Base-by-base conservation (phyloP, 2,329 filamentous ascomycete species). In the Thielaviopsis populi region DNA sequence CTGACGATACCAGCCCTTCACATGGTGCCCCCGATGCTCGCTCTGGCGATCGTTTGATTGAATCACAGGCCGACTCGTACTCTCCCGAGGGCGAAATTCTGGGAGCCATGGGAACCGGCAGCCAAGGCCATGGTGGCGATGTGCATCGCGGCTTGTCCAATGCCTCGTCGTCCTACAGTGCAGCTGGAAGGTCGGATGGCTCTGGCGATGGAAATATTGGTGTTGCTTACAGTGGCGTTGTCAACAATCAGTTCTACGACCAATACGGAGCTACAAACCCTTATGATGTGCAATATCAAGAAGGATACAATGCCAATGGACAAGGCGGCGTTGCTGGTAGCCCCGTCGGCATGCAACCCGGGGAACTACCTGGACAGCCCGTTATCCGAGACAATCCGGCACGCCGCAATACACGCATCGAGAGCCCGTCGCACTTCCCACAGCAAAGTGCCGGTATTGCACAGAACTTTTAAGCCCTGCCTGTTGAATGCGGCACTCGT, bases 391-490 rank as follows among this genome's bases (percentile, higher is more conserved):
- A 99, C 73, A 94, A 97, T 68, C 87, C 88, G 68, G 94, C 94
- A 33, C 81, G 94, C 69, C 84, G 94, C 68, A 96, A 96, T 76
- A 96, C 94, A 13, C 84, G 91, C 67, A 97, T 99, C 71, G 91
- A 97, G 76, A 95, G 87, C 72, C 87, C 90, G 1, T 83, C 88
- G 54, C 88, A 94, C 67, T 95, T 89, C 70, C 91, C 92, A 11
- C 89, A 95, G 72, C 91, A 95, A 77, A 95, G 89, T 70, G 89
- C 89, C 46, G 94, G 94, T 66, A 96, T 99, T 70, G 89, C 94
- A 40, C 94, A 97, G 75, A 99, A 99, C 75, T 99, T 99, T 71
- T 97, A 83, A 73, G 58, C 7, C 37, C 53, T 3, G 2, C 7
- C 27, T 15, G 11, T 13, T 46, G 19, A 19, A 48, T 15, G 22